Percentiles rank a stretch among this genome's conserved stretches.
phyloP scores from a whole-genome alignment of 31 red algal species.

The Asparagopsis taxiformis region DNA sequence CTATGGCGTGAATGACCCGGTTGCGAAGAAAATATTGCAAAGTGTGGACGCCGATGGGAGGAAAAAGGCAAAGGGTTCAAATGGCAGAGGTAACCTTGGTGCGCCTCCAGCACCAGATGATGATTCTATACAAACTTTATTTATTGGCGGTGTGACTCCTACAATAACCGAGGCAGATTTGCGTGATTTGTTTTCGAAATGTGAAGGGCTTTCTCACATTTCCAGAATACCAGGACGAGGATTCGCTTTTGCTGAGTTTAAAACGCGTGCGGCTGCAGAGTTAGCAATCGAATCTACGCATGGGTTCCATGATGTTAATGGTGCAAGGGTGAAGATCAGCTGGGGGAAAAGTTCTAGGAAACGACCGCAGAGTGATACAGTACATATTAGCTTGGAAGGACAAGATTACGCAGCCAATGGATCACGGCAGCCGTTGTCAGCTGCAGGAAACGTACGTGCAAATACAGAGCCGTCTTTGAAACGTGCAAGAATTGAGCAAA shows the following conservation, averaged over 20 bases:
- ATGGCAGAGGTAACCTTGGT: background rate
- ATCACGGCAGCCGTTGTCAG: no score
- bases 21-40: conserved; percentile 72
- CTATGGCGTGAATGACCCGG: conserved; percentile 88
- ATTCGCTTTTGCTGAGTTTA: conserved; percentile 48
- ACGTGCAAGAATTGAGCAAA: no score
- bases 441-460: no score
- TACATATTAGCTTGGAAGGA: background rate
- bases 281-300: conserved; percentile 16
- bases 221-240: conserved; percentile 13
- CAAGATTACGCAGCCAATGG: no score
- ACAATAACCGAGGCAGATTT: conserved; percentile 21
- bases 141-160: conserved; percentile 43
- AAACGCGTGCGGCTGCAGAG: conserved; percentile 34
- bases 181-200: conserved; percentile 10
- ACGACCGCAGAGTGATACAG: background rate
- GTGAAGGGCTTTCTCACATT: conserved; percentile 24
- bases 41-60: conserved; percentile 18
- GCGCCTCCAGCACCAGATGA: conserved; percentile 33
- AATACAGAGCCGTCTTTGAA: no score
- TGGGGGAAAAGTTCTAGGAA: conserved; percentile 38
- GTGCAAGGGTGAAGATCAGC: conserved; percentile 22
- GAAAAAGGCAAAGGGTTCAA: background rate
- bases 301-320: conserved; percentile 41
- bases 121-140: conserved; percentile 29